Base-by-base conservation (phyloP, 2,329 filamentous ascomycete genomes). In the Cordyceps militaris region DNA sequence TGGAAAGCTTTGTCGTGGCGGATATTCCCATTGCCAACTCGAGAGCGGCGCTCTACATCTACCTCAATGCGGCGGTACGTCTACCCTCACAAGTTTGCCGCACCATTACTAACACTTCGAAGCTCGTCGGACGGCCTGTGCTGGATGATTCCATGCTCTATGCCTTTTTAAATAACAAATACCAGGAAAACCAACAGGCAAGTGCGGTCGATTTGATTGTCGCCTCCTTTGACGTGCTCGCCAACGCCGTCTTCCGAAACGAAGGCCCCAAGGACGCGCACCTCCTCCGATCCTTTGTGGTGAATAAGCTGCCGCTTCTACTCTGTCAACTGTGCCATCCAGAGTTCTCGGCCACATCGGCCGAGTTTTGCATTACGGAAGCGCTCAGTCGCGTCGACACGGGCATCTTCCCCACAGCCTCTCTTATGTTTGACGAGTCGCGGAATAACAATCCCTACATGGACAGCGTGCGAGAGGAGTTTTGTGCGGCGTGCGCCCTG, bases 401-500 rank as follows among this genome's bases (percentile, higher is more conserved):
- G 62, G 86, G 89, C 65, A 77, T 91, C 1, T 96, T 84, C 60
- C 80, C 81, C 0, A 83, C 80, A 1, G 71, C 82, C 3, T 81
- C 81, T 2, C 74, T 77, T 48, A 82, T 84, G 78, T 84, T 84
- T 63, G 78, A 82, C 58, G 79, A 81, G 56, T 77, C 75, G 23
- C 88, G 73, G 77, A 80, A 75, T 59, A 79, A 76, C 59, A 82
- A 79, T 58, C 78, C 78, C 0, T 80, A 82, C 58, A 83, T 81
- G 0, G 81, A 84, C 58, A 82, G 77, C 43, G 80, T 83, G 10
- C 75, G 81, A 16, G 80, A 84, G 59, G 81, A 97, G 61, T 97
- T 97, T 63, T 82, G 96, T 42, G 94, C 95, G 62, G 86, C 93
- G 0, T 99, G 94, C 68, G 90, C 89, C 56, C 79, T 97, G 40